Conservation (phyloP, 345 rosid species). For the Linum usitatissimum region DNA sequence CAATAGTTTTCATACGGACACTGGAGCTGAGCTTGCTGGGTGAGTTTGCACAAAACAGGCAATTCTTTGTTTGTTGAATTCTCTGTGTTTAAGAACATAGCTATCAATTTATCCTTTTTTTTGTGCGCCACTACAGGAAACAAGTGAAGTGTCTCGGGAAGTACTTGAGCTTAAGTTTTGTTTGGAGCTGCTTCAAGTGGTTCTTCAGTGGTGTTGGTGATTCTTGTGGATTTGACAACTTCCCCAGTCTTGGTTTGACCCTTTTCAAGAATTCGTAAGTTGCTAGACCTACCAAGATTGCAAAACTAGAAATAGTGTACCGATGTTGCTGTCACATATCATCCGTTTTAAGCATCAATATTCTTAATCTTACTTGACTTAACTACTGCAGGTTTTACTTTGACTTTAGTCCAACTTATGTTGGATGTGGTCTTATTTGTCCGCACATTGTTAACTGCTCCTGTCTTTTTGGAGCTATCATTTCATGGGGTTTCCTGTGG, state of each 20-base stretch:
- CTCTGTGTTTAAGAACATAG: not conserved
- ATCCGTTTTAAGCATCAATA: not conserved
- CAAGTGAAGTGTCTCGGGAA: constrained; percentile 86
- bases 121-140: constrained; percentile 33
- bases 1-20: constrained; percentile 78
- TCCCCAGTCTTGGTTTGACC: constrained; percentile 75
- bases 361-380: constrained; percentile 5
- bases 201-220: constrained; percentile 92
- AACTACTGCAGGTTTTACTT: constrained; percentile 57
- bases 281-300: not conserved
- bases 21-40: constrained; percentile 95
- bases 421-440: constrained; percentile 13
- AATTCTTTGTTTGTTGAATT: not conserved
- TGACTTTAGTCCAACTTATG: constrained; percentile 13
- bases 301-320: not conserved
- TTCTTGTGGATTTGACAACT: constrained; percentile 88
- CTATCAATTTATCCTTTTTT: too few relatives aligned
- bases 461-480: constrained; percentile 13
- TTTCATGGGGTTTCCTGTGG: constrained; percentile 89
- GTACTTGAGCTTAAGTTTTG: constrained; percentile 69
- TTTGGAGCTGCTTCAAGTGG: constrained; percentile 98
- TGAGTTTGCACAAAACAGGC: constrained; percentile 16
- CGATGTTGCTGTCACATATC: too few relatives aligned
- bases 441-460: constrained; percentile 15
- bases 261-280: constrained; percentile 78